Percentiles rank a stretch among this genome's conserved stretches.
Conservation (phyloP, 768 basidiomycete genomes). For the Floccularia luteovirens region DNA sequence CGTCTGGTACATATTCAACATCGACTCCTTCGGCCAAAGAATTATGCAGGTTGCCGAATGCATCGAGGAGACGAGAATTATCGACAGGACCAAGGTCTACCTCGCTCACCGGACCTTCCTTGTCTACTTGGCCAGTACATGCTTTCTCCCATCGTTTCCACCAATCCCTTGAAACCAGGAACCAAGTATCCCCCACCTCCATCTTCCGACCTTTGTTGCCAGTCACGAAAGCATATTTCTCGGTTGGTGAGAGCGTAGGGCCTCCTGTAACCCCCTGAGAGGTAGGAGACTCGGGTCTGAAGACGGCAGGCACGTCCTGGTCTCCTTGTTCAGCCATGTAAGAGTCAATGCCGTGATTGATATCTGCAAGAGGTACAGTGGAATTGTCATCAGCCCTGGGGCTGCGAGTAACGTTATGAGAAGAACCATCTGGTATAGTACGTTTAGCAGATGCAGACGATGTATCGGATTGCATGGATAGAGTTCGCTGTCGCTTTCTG, state of each 20-base stretch:
- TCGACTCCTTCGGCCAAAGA: constrained; percentile 55
- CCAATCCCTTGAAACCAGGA: constrained; percentile 65
- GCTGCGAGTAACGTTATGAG: constrained; percentile 31
- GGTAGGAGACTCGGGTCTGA: constrained; percentile 8
- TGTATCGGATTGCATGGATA: constrained; percentile 66
- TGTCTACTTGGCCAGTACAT: constrained; percentile 60
- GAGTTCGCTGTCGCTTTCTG: constrained; percentile 69
- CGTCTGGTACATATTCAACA: constrained; percentile 67
- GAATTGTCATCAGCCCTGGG: constrained; percentile 33
- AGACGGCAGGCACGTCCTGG: constrained; percentile 20
- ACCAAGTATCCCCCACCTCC: constrained; percentile 71
- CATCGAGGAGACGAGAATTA: constrained; percentile 59
- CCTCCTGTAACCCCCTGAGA: constrained; percentile 2
- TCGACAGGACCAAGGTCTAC: constrained; percentile 67
- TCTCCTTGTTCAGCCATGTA: constrained; percentile 60
- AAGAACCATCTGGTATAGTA: constrained; percentile 60
- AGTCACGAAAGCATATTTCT: constrained; percentile 47
- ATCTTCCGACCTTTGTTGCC: constrained; percentile 39
- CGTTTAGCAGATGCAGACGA: constrained; percentile 76
- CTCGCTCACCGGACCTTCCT: constrained; percentile 56
- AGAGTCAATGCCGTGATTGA: constrained; percentile 53
- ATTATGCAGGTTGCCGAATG: constrained; percentile 36
- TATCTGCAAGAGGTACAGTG: constrained; percentile 33
- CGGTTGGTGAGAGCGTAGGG: constrained; percentile 21
- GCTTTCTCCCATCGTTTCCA: constrained; percentile 71